phyloP scores from a whole-genome alignment of 2,329 filamentous ascomycete genomes.

The Aspergillus sp. region DNA sequence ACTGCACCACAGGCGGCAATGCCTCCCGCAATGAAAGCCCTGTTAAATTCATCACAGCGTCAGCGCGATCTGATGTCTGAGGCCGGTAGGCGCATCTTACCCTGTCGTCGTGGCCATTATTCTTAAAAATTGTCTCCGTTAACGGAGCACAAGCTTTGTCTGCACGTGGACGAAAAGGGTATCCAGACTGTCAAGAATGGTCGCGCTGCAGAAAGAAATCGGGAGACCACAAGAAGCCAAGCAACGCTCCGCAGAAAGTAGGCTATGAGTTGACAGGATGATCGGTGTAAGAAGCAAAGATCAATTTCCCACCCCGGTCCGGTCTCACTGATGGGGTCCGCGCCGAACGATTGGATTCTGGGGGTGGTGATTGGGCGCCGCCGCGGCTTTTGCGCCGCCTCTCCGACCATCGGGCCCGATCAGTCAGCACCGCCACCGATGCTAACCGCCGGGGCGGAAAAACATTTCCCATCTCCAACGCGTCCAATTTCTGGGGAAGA shows the following conservation, averaged over 20 bases:
- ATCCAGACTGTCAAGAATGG: not conserved
- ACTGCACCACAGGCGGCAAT: conserved; percentile 97
- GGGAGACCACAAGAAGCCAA: not conserved
- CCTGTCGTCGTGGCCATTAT: conserved; percentile 56
- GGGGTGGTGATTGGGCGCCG: conserved; percentile 1
- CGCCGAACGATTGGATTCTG: conserved; percentile 2
- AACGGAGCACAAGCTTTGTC: conserved; percentile 10
- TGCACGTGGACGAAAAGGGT: not conserved
- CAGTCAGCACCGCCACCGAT: conserved; percentile 5
- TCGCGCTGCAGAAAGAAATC: not conserved
- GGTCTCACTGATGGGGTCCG: not conserved
- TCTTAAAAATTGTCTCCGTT: conserved; percentile 11
- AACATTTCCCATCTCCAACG: conserved; percentile 15
- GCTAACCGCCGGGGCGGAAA: conserved; percentile 19
- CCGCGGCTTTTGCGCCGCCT: not conserved
- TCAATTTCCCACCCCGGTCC: not conserved
- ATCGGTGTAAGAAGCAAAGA: not conserved
- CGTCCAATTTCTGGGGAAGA: conserved; percentile 13
- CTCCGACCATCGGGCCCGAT: conserved; percentile 17
- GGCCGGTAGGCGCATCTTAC: conserved; percentile 27
- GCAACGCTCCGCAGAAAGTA: not conserved
- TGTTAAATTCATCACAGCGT: conserved; percentile 19
- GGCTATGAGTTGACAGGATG: not conserved
- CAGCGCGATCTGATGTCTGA: not conserved
- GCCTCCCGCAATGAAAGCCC: conserved; percentile 92